These are phyloP conservation scores for Crassisporium funariophilum DNA, from an alignment of 768 basidiomycete genomes.

Conservation along the genomic window DNA sequence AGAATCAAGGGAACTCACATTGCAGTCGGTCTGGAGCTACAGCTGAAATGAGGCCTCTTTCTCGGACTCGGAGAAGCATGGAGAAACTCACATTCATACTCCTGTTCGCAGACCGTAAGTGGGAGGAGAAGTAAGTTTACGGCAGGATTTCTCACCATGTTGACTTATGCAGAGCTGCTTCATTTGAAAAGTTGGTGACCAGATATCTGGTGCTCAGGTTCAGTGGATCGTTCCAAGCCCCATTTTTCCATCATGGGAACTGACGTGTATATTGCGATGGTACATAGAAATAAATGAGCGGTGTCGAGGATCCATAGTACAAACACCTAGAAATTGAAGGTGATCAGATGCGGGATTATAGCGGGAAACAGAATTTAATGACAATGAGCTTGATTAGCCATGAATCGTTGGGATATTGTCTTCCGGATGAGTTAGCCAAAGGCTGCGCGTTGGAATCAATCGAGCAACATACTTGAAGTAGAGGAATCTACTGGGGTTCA, in stretches of 20 bases:
- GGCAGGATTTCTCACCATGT: conserved; percentile 38
- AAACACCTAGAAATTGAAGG: conserved; percentile 30
- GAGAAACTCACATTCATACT: conserved; percentile 40
- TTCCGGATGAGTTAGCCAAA: conserved; percentile 12
- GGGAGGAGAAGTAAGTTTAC: background rate
- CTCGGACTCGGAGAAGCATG: no score
- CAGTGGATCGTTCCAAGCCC: no score
- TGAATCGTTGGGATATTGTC: conserved; percentile 44
- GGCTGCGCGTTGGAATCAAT: background rate
- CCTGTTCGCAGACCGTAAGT: conserved; percentile 36
- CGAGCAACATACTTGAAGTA: conserved; percentile 38
- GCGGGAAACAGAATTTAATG: conserved; percentile 1
- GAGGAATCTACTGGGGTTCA: conserved; percentile 33
- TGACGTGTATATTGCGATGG: conserved; percentile 48
- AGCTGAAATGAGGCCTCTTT: no score
- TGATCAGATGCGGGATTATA: background rate
- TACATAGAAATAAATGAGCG: conserved; percentile 45
- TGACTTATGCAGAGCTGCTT: conserved; percentile 34
- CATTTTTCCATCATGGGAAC: no score
- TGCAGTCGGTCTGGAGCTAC: conserved; percentile 56
- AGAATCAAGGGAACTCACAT: conserved; percentile 30
- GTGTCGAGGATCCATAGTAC: conserved; percentile 46
- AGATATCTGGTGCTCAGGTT: conserved; percentile 40
- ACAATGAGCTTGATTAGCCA: conserved; percentile 43
- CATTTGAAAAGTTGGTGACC: conserved; percentile 44